Percentiles rank a stretch among this genome's conserved stretches.
Evolutionary conservation across 257 asterid genomes (phyloP).

Genomic region (Plantago elongata): DNA sequence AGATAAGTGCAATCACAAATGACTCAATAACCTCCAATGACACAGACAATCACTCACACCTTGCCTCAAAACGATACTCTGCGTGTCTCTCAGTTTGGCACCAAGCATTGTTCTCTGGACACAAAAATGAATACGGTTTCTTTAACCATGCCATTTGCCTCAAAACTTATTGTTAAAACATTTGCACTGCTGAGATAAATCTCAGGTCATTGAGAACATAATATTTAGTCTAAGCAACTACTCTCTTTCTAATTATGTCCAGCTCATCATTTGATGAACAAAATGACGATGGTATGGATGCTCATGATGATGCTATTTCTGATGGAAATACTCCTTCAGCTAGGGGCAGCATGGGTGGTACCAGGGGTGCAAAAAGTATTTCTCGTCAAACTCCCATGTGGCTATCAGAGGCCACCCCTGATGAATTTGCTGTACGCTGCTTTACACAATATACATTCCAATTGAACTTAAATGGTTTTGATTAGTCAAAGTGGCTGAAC

Average conservation of each 20-base stretch:
- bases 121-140: too few species aligned
- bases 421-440: conserved; percentile 89
- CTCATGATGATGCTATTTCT: conserved; percentile 48
- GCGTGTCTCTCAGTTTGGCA: too few species aligned
- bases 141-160: too few species aligned
- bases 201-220: too few species aligned
- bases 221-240: not conserved
- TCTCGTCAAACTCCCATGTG: conserved; percentile 74
- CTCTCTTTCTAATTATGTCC: conserved; percentile 32
- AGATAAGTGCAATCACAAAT: too few species aligned
- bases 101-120: too few species aligned
- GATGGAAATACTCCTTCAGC: conserved; percentile 45
- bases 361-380: conserved; percentile 42
- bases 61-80: too few species aligned
- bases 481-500: conserved; percentile 25
- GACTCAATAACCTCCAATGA: too few species aligned
- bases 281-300: conserved; percentile 61
- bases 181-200: too few species aligned
- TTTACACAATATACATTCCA: conserved; percentile 24
- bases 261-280: conserved; percentile 75
- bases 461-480: conserved; percentile 21
- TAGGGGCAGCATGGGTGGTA: conserved; percentile 47
- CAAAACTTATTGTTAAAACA: too few species aligned
- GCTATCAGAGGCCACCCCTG: conserved; percentile 95
- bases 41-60: too few species aligned